phyloP scores from a whole-genome alignment of 2,329 filamentous ascomycete species.

The Rutstroemia sp. region DNA sequence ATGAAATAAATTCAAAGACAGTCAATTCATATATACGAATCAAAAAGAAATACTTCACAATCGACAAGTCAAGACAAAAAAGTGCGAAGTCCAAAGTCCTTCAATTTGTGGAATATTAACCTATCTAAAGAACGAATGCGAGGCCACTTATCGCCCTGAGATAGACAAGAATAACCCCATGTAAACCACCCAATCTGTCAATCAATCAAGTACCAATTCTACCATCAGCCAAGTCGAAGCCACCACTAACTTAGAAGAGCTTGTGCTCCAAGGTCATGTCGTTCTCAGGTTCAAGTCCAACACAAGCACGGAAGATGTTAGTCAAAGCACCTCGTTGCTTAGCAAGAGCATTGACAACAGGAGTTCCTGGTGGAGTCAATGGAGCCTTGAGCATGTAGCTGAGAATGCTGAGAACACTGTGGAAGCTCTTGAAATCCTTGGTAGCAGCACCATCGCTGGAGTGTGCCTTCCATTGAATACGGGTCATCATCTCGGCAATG shows the following conservation, averaged over 20 bases:
- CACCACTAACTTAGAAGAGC: slow-evolving; percentile 56
- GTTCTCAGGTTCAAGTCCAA: slow-evolving; percentile 92
- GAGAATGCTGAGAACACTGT: slow-evolving; percentile 91
- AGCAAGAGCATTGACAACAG: slow-evolving; percentile 88
- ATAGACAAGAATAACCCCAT: slow-evolving; percentile 15
- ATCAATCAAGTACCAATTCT: neutral
- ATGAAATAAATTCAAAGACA: neutral
- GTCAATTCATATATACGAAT: neutral
- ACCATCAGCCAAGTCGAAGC: neutral
- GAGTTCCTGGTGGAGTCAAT: slow-evolving; percentile 86
- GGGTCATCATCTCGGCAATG: slow-evolving; percentile 95
- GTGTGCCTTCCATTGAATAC: slow-evolving; percentile 79
- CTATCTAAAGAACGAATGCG: slow-evolving; percentile 28
- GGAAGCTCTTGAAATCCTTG: slow-evolving; percentile 82
- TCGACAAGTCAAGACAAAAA: neutral
- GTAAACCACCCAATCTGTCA: neutral
- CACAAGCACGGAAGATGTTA: slow-evolving; percentile 98
- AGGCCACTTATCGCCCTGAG: slow-evolving; percentile 26
- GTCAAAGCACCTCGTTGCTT: slow-evolving; percentile 93
- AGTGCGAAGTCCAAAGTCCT: neutral
- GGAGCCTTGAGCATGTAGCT: slow-evolving; percentile 99
- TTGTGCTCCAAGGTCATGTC: slow-evolving; percentile 99
- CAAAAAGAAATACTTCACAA: neutral
- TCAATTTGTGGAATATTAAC: slow-evolving; percentile 1
- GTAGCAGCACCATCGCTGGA: slow-evolving; percentile 43